Conservation (phyloP, 352 stramenopile species). For the Globisporangium rhizosaccharum region DNA sequence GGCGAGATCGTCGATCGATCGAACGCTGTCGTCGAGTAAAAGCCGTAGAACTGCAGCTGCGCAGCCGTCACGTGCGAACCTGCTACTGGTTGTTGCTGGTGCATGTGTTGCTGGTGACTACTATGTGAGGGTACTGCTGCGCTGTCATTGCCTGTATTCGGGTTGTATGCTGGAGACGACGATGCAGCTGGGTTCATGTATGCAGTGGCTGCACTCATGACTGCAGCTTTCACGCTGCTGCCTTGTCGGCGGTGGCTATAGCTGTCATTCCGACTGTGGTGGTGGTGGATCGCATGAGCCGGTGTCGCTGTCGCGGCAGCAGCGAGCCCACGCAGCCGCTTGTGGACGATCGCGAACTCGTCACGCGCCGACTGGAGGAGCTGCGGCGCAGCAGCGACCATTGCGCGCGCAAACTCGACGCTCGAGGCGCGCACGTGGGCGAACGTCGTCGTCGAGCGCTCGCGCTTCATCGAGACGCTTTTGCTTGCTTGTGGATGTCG, state of each 20-base stretch:
- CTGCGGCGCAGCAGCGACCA: slow-evolving; percentile 5
- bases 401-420: slow-evolving; percentile 12
- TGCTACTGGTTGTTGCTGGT: background rate
- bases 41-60: slow-evolving; percentile 20
- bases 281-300: slow-evolving; percentile 11
- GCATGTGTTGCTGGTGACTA: background rate
- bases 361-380: slow-evolving; percentile 17
- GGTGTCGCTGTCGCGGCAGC: background rate
- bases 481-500: background rate
- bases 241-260: background rate
- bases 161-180: too few species aligned
- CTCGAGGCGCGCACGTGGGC: slow-evolving; percentile 17
- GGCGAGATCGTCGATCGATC: slow-evolving; percentile 34
- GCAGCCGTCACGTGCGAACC: slow-evolving; percentile 3
- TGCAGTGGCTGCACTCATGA: slow-evolving; percentile 3
- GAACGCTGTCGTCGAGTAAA: slow-evolving; percentile 31
- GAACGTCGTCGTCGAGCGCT: slow-evolving; percentile 28
- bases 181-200: background rate
- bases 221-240: slow-evolving; percentile 2
- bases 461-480: slow-evolving; percentile 30
- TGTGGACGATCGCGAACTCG: slow-evolving; percentile 29
- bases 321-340: slow-evolving; percentile 28
- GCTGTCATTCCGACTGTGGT: background rate
- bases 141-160: slow-evolving; percentile 2
- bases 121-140: background rate